Conservation (phyloP, 345 rosid species). For the Chamaenerion angustifolium region DNA sequence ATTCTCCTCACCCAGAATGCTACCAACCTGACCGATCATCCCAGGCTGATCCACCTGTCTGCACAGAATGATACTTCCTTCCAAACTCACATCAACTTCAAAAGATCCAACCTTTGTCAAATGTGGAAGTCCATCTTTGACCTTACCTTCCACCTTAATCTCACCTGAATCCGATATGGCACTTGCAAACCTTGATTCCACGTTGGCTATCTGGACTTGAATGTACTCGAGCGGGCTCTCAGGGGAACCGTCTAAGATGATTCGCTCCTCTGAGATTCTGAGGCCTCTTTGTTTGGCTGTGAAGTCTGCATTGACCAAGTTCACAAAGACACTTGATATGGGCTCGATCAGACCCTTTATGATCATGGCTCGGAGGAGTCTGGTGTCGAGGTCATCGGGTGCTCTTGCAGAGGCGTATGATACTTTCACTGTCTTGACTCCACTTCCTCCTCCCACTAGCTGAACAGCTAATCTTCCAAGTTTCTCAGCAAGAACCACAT, state of each 20-base stretch:
- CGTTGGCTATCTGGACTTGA: slow-evolving; percentile 66
- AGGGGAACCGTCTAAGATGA: slow-evolving; percentile 46
- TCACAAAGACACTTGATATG: slow-evolving; percentile 54
- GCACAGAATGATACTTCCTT: slow-evolving; percentile 65
- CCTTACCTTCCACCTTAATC: slow-evolving; percentile 55
- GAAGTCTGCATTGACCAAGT: slow-evolving; percentile 71
- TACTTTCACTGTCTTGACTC: slow-evolving; percentile 63
- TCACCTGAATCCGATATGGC: slow-evolving; percentile 64
- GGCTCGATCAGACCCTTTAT: slow-evolving; percentile 71
- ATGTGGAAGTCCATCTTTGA: slow-evolving; percentile 68
- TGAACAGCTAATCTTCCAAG: slow-evolving; percentile 76
- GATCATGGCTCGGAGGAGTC: slow-evolving; percentile 77
- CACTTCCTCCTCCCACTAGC: slow-evolving; percentile 75
- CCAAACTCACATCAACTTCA: slow-evolving; percentile 71
- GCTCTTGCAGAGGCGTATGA: slow-evolving; percentile 68
- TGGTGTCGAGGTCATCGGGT: slow-evolving; percentile 76
- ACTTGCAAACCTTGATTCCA: slow-evolving; percentile 63
- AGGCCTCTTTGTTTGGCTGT: slow-evolving; percentile 76
- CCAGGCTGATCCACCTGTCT: slow-evolving; percentile 83
- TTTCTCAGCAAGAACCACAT: slow-evolving; percentile 57
- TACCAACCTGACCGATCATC: slow-evolving; percentile 68
- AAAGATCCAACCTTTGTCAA: slow-evolving; percentile 68
- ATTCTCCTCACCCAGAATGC: slow-evolving; percentile 57
- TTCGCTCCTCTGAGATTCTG: slow-evolving; percentile 55
- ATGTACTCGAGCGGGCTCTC: slow-evolving; percentile 59